These are phyloP conservation scores for Stenogyne calaminthoides DNA, from an alignment of 305 asterid genomes.

Conservation along the genomic window DNA sequence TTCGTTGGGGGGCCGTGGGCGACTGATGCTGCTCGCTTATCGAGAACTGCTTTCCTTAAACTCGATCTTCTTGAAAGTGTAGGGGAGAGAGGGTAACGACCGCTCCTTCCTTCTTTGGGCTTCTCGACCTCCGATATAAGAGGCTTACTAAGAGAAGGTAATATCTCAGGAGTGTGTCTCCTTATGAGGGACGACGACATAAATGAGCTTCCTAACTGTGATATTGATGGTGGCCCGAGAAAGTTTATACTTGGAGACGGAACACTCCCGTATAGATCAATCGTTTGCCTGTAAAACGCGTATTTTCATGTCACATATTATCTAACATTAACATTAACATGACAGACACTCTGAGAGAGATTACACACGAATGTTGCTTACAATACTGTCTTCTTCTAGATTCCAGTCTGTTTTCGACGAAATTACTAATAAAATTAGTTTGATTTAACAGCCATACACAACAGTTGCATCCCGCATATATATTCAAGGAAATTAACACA, in stretches of 20 bases:
- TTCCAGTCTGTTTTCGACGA: no score
- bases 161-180: slow-evolving; percentile 68
- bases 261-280: slow-evolving; percentile 77
- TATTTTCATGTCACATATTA: no score
- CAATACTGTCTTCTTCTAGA: no score
- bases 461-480: not conserved
- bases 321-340: no score
- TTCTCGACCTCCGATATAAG: slow-evolving; percentile 56
- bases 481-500: not conserved
- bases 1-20: slow-evolving; percentile 50
- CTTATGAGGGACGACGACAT: no score
- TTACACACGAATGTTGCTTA: no score
- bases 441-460: no score
- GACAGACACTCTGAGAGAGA: no score
- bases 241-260: slow-evolving; percentile 74
- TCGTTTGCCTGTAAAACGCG: slow-evolving; percentile 71
- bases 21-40: slow-evolving; percentile 46
- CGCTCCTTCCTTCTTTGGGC: slow-evolving; percentile 48
- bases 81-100: slow-evolving; percentile 54
- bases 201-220: slow-evolving; percentile 77
- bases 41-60: slow-evolving; percentile 36
- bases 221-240: slow-evolving; percentile 66
- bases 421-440: no score
- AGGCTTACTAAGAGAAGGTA: slow-evolving; percentile 70
- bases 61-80: slow-evolving; percentile 50